Evolutionary conservation across 2,329 filamentous ascomycete genomes (phyloP).

Genomic region (Sclerotiophoma versabilis): DNA sequence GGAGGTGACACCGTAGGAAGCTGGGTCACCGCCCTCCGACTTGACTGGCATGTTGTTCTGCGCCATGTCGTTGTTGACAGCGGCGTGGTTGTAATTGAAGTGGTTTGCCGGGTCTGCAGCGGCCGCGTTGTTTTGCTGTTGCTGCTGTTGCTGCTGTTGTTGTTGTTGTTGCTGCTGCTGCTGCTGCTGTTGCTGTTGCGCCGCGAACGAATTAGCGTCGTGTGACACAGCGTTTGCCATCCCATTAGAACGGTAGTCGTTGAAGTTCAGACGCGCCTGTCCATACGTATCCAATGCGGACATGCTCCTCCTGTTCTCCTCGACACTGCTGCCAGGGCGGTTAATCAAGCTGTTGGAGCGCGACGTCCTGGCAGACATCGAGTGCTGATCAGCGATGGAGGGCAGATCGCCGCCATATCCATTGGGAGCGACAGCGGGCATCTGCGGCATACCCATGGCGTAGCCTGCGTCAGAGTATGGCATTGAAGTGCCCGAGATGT

Average conservation of each 20-base stretch:
- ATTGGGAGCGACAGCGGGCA: conserved; percentile 43
- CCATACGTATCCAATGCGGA: conserved; percentile 43
- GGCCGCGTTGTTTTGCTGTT: conserved; percentile 30
- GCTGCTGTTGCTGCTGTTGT: conserved; percentile 18
- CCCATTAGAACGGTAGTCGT: conserved; percentile 45
- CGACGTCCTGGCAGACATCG: conserved; percentile 58
- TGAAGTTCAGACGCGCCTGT: conserved; percentile 44
- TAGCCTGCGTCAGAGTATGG: conserved; percentile 44
- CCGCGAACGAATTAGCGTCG: conserved; percentile 31
- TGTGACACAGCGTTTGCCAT: conserved; percentile 39
- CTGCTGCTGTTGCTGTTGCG: conserved; percentile 38
- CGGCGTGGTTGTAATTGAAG: conserved; percentile 44
- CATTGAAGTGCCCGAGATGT: conserved; percentile 44
- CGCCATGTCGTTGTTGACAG: conserved; percentile 41
- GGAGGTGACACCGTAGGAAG: conserved; percentile 43
- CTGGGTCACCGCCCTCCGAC: conserved; percentile 39
- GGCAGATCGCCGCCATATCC: conserved; percentile 48
- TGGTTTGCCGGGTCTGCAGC: conserved; percentile 34
- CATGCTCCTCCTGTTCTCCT: conserved; percentile 48
- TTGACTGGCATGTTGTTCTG: conserved; percentile 47
- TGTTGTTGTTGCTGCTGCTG: conserved; percentile 11
- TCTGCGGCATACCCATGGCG: conserved; percentile 44
- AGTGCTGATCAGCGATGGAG: conserved; percentile 49
- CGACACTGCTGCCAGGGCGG: conserved; percentile 48
- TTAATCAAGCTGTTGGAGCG: conserved; percentile 58